phyloP scores from a whole-genome alignment of 1,284 basidiomycete genomes.

The Fomitopsis palustris region DNA sequence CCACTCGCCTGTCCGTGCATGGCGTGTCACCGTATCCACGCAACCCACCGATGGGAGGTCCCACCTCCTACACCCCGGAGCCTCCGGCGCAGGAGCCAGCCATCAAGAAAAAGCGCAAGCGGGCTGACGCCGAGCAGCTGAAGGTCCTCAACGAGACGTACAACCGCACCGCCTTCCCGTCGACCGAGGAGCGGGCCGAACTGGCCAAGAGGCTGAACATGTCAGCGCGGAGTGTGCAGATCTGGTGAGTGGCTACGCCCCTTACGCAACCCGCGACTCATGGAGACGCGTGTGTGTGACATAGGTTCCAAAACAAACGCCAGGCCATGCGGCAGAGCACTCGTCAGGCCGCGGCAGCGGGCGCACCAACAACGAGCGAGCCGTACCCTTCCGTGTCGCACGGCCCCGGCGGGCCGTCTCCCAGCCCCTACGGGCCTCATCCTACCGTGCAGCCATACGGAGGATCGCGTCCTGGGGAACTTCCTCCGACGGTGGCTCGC shows the following conservation, averaged over 20 bases:
- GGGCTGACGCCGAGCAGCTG: conserved; percentile 74
- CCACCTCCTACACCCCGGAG: conserved; percentile 32
- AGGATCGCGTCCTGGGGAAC: background rate
- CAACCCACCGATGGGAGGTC: conserved; percentile 33
- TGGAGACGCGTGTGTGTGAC: background rate
- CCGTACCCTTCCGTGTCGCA: conserved; percentile 45
- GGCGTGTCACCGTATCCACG: conserved; percentile 42
- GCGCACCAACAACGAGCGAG: conserved; percentile 43
- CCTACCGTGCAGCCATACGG: background rate
- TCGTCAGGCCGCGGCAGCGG: conserved; percentile 51
- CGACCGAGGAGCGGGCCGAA: conserved; percentile 76
- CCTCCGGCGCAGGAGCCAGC: conserved; percentile 50
- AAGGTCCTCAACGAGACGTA: conserved; percentile 79
- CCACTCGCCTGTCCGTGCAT: conserved; percentile 23
- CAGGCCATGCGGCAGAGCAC: conserved; percentile 76
- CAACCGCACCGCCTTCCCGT: conserved; percentile 76
- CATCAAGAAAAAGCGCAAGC: conserved; percentile 83
- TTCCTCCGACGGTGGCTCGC: background rate
- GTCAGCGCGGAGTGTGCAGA: conserved; percentile 81
- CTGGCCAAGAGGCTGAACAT: conserved; percentile 75
- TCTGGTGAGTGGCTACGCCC: conserved; percentile 52
- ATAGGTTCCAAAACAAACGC: conserved; percentile 82
- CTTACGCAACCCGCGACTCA: conserved; percentile 8
- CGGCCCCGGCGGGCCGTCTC: conserved; percentile 8
- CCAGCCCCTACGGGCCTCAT: background rate